Percentiles rank a stretch among this genome's conserved stretches.
phyloP scores from a whole-genome alignment of 495 filamentous ascomycete genomes.

The Hypoxylon trugodes region DNA sequence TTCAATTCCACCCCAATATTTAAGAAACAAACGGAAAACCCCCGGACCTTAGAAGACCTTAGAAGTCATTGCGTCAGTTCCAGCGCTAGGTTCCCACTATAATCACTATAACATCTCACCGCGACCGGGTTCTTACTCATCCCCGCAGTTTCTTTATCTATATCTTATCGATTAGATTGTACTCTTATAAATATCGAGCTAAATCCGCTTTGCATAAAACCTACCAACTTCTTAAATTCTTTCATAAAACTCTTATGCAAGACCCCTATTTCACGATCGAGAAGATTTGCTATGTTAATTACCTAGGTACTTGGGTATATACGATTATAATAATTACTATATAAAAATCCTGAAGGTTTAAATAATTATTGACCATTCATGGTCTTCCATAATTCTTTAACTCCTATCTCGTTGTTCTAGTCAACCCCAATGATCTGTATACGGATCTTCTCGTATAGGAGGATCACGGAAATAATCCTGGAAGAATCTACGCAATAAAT shows the following conservation, averaged over 20 bases:
- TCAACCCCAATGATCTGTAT: conserved; percentile 3
- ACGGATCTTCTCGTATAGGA: conserved; percentile 6
- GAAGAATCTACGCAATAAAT: conserved; percentile 16
- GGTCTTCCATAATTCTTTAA: neutral
- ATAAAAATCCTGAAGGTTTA: too few relatives aligned
- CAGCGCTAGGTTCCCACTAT: neutral
- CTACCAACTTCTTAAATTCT: too few relatives aligned
- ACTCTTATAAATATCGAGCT: too few relatives aligned
- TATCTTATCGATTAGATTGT: conserved; percentile 8
- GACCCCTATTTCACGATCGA: too few relatives aligned
- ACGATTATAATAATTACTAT: too few relatives aligned
- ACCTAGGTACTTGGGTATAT: too few relatives aligned
- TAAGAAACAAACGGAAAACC: neutral
- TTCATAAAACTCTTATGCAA: too few relatives aligned
- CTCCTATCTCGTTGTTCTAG: neutral
- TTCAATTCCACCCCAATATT: neutral
- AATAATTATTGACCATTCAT: too few relatives aligned
- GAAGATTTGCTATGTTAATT: too few relatives aligned
- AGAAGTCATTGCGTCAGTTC: conserved; percentile 32
- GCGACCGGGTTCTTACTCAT: conserved; percentile 23
- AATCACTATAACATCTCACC: neutral
- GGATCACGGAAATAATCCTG: conserved; percentile 26
- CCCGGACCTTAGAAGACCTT: too few relatives aligned
- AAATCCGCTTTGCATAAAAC: too few relatives aligned
- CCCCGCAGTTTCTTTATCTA: conserved; percentile 25